Conservation (phyloP, 805 yeast genomes). For the Candida patagonica region DNA sequence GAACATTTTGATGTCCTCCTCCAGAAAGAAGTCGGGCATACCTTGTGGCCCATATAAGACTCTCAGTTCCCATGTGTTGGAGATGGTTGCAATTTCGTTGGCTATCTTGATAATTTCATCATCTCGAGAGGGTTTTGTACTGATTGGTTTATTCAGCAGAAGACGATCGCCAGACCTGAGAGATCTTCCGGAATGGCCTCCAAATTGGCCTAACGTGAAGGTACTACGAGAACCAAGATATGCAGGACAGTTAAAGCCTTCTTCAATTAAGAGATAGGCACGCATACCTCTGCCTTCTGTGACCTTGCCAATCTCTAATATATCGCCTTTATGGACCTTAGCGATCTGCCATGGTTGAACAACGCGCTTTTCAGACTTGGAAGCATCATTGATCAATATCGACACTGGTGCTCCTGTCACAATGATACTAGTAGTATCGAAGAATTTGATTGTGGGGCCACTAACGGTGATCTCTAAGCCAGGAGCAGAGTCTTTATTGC, state of each 20-base stretch:
- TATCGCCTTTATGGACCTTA: conserved; percentile 63
- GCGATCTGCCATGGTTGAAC: conserved; percentile 72
- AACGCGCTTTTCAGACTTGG: conserved; percentile 61
- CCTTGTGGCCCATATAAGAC: conserved; percentile 98
- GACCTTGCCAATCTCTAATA: conserved; percentile 69
- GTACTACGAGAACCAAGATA: conserved; percentile 91
- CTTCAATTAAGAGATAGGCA: conserved; percentile 79
- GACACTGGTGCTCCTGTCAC: conserved; percentile 80
- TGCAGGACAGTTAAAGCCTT: conserved; percentile 90
- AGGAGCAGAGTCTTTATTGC: conserved; percentile 73
- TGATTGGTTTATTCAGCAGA: conserved; percentile 75
- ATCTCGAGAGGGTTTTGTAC: not conserved
- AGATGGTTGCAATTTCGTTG: not conserved
- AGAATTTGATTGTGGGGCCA: conserved; percentile 84
- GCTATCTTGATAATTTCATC: not conserved
- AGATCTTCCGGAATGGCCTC: conserved; percentile 91
- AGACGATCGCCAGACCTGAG: conserved; percentile 88
- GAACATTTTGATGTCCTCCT: conserved; percentile 66
- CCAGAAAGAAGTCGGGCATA: conserved; percentile 84
- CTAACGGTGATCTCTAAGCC: conserved; percentile 81
- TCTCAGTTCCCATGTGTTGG: conserved; percentile 68
- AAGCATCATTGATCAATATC: conserved; percentile 51
- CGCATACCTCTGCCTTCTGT: conserved; percentile 78
- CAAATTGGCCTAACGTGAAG: conserved; percentile 81
- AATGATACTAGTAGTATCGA: conserved; percentile 66